Percentiles rank a stretch among this genome's conserved stretches.
These are phyloP conservation scores for Ligustrum vulgare DNA, from an alignment of 257 asterid genomes.

Conservation along the genomic window DNA sequence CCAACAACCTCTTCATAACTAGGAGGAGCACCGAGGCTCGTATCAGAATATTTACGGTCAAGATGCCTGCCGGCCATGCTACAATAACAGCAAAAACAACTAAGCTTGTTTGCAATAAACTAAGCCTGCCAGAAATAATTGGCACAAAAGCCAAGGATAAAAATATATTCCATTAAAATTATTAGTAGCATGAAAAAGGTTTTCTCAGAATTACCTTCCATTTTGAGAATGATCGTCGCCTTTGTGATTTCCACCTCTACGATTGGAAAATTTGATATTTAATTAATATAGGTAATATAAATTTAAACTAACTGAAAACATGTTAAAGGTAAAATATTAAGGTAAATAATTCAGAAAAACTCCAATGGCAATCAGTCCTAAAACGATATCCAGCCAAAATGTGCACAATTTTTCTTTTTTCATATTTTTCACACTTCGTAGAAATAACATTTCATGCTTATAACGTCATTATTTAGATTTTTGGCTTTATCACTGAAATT, in stretches of 20 bases:
- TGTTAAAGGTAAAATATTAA: not conserved
- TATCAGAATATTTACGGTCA: slow-evolving; percentile 65
- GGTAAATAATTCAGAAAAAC: not conserved
- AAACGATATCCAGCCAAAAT: not conserved
- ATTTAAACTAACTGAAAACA: slow-evolving; percentile 1
- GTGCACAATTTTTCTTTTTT: not conserved
- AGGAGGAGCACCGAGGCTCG: slow-evolving; percentile 76
- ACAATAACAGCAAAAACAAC: not conserved
- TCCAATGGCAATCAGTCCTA: not conserved
- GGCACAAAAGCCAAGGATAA: not conserved
- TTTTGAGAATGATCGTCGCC: slow-evolving; percentile 75
- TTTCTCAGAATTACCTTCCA: slow-evolving; percentile 60
- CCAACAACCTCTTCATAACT: slow-evolving; percentile 82
- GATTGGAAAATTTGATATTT: not conserved
- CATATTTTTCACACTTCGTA: not conserved
- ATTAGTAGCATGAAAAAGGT: slow-evolving; percentile 7
- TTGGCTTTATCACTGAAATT: slow-evolving; percentile 8
- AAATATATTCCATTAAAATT: not conserved
- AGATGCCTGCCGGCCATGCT: slow-evolving; percentile 38
- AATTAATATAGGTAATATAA: not conserved
- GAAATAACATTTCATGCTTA: not conserved
- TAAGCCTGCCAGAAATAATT: not conserved
- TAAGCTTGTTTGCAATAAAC: slow-evolving; percentile 29
- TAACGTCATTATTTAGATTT: not conserved
- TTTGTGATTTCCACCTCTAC: slow-evolving; percentile 24